A percentile compares a stretch with the other conserved stretches of the same genome.
Evolutionary conservation across 345 rosid species (phyloP).

Genomic region (Orychophragmus violaceus): DNA sequence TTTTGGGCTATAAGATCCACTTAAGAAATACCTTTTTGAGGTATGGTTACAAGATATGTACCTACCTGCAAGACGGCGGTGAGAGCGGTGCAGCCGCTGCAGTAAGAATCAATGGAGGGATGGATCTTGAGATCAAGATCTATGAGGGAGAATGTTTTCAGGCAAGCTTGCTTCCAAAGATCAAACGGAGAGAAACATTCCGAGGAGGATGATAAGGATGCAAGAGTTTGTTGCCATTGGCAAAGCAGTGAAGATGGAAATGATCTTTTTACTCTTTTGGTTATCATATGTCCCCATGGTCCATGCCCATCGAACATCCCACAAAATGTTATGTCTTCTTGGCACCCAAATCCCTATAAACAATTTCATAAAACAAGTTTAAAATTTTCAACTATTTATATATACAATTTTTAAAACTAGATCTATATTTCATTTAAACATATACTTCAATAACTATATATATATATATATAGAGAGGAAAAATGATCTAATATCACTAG

Average conservation of each 20-base stretch:
- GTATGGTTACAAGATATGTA: conserved; percentile 20
- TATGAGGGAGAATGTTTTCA: conserved; percentile 58
- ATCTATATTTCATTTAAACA: not conserved
- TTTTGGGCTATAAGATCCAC: not conserved
- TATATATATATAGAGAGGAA: too few species aligned
- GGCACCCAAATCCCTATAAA: conserved; percentile 85
- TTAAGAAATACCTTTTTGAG: not conserved
- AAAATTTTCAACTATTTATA: not conserved
- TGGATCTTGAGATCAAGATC: conserved; percentile 67
- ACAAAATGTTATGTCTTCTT: conserved; percentile 75
- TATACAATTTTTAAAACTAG: not conserved
- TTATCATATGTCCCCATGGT: conserved; percentile 77
- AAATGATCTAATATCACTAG: too few species aligned
- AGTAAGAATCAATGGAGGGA: conserved; percentile 57
- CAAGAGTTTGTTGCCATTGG: conserved; percentile 65
- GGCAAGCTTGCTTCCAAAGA: conserved; percentile 66
- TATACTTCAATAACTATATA: too few species aligned
- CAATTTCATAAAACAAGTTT: not conserved
- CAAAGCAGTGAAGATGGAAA: conserved; percentile 62
- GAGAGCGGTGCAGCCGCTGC: conserved; percentile 70
- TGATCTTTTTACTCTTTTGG: conserved; percentile 52
- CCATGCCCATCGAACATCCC: conserved; percentile 97
- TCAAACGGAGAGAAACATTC: conserved; percentile 40
- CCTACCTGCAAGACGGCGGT: conserved; percentile 88
- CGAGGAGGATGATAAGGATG: conserved; percentile 33